phyloP scores from a whole-genome alignment of 192 early-diverging fungal species.

The Podila horticola region DNA sequence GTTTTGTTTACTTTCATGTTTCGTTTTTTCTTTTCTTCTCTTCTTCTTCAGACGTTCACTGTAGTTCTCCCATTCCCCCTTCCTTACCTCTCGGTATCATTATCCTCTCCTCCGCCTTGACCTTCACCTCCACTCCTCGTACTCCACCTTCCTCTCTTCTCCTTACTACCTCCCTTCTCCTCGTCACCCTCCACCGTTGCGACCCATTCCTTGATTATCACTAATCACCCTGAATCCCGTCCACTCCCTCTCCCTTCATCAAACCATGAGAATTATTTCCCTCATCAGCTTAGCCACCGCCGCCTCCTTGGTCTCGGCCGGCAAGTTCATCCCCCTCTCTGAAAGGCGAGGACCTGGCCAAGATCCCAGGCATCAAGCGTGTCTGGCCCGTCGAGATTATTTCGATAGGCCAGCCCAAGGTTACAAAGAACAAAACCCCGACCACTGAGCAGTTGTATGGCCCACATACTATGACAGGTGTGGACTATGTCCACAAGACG shows the following conservation, averaged over 20 bases:
- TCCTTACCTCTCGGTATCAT: background rate
- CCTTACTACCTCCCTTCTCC: conserved; percentile 2
- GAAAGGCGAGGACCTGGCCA: conserved; percentile 12
- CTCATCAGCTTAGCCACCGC: background rate
- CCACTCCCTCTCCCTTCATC: no score
- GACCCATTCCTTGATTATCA: background rate
- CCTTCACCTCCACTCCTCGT: background rate
- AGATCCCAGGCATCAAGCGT: conserved; percentile 18
- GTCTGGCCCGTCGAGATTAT: conserved; percentile 59
- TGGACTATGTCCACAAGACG: conserved; percentile 54
- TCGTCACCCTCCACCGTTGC: background rate
- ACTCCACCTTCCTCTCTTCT: background rate
- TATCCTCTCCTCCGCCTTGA: background rate
- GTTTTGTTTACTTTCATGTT: background rate
- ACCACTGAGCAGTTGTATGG: conserved; percentile 14
- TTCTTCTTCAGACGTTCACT: background rate
- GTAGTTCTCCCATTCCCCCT: background rate
- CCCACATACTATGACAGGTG: conserved; percentile 62
- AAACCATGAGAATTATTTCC: background rate
- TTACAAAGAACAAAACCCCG: background rate
- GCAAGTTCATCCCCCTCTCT: background rate
- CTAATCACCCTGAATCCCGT: no score
- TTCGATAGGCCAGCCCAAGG: conserved; percentile 11
- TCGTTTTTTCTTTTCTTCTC: background rate
- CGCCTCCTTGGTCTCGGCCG: background rate